Evolutionary conservation across 73 alveolate species (phyloP).

Genomic region (Paramecium pentaurelia): DNA sequence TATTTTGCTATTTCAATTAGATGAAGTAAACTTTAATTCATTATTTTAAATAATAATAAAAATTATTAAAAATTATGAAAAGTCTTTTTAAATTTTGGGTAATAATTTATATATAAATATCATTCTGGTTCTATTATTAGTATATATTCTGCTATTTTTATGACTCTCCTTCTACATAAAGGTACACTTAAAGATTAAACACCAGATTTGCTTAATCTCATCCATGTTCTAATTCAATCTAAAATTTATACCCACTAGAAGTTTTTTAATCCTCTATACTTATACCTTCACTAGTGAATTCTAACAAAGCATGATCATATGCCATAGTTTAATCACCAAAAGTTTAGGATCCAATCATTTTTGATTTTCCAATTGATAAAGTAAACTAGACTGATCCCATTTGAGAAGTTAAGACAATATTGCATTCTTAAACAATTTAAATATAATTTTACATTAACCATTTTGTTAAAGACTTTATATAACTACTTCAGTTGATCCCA

Average conservation of each 20-base stretch:
- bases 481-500: not conserved
- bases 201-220: conserved; percentile 35
- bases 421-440: not conserved
- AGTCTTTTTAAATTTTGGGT: not conserved
- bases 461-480: not conserved
- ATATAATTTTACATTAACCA: not conserved
- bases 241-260: not conserved
- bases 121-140: not conserved
- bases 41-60: not conserved
- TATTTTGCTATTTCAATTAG: not conserved
- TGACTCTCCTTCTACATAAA: conserved; percentile 1
- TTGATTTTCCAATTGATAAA: not conserved
- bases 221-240: not conserved
- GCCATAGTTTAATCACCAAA: not conserved
- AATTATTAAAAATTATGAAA: not conserved
- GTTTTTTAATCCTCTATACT: conserved; percentile 8
- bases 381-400: not conserved
- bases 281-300: not conserved
- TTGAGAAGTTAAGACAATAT: not conserved
- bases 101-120: not conserved
- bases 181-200: not conserved
- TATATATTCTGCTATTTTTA: not conserved
- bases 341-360: not conserved
- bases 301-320: not conserved
- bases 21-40: not conserved